Base-by-base conservation (phyloP, 176 grass and related monocot species). In the Dendrocalamus sinicus region DNA sequence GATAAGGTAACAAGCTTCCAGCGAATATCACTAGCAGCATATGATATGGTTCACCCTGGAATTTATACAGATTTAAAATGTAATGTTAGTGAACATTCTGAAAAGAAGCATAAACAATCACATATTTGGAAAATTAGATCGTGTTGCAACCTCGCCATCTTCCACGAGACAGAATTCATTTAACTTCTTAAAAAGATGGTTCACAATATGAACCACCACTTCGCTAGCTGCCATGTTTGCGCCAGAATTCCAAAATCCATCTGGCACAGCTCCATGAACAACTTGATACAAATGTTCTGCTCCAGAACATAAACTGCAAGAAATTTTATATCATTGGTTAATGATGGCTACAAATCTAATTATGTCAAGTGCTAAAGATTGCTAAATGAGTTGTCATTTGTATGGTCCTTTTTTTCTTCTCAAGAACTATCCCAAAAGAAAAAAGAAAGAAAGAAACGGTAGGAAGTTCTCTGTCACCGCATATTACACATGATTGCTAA, bases 1-100 rank as follows among this genome's bases (percentile, higher is more conserved):
- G 93, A 92, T 98, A 98, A 87, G 96, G 96, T 62, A 98, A 84
- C 72, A 98, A 89, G 53, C 80, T 98, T 52, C 88, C 91, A 45
- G 87, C 58, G 53, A 94, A 95, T 81, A 98, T 89, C 63, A 79
- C 80, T 83, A 98, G 68, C 74, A 98, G 76, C 96, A 98, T 98
- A 89, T 94, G 89, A 70, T 93, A 94, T 44, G 89, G 81, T 15
- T 89, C 89, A 15, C 93, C 96, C 95, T 97, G 79, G 59, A 84
- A 83, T 90, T 82, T 81, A 69, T 82, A 80, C 5, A 69, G 22
- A 70, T 83, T 69, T 46, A n/a, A 70, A 83, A 83, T 78, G 82
- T 57, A 45, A 80, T 11, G 23, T 60, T 59, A 50, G 67, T 57
- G 11, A 78, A 62, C 37, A 72, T 22, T 57, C 50, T 47, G 10